Conservation (phyloP, 148 eudicot species). For the Spergularia bocconei region DNA sequence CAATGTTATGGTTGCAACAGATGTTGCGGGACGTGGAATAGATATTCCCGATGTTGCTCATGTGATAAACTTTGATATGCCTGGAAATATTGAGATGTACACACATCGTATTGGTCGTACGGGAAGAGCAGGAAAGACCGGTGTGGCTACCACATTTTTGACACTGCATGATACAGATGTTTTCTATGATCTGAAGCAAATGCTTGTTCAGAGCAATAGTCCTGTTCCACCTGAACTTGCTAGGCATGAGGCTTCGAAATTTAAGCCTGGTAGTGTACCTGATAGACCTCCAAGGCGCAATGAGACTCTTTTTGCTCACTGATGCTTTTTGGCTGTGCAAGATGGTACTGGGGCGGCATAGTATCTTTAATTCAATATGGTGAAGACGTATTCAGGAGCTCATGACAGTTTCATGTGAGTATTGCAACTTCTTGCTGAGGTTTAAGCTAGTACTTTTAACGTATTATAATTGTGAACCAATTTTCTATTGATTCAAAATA, state of each 20-base stretch:
- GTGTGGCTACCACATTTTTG: constrained; percentile 75
- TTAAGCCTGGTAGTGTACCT: constrained; percentile 58
- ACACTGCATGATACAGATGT: constrained; percentile 69
- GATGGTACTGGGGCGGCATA: background rate
- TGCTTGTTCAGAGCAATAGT: constrained; percentile 73
- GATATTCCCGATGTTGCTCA: constrained; percentile 66
- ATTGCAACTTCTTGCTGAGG: background rate
- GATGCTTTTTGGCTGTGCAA: constrained; percentile 2
- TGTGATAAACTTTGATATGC: constrained; percentile 62
- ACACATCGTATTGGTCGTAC: constrained; percentile 65
- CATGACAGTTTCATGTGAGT: constrained; percentile 24
- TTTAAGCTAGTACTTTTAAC: background rate
- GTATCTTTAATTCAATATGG: background rate
- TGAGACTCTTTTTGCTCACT: constrained; percentile 55
- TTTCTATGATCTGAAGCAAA: constrained; percentile 76
- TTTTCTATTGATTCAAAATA: background rate
- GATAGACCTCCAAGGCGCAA: constrained; percentile 64
- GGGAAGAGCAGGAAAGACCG: constrained; percentile 64
- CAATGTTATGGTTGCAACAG: constrained; percentile 59
- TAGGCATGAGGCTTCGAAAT: constrained; percentile 66
- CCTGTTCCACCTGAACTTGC: constrained; percentile 82
- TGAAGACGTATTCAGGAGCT: background rate
- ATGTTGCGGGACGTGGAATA: constrained; percentile 69
- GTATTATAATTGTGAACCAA: background rate
- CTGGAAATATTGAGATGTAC: constrained; percentile 65